These are phyloP conservation scores for Xylariomycetidae sp. DNA, from an alignment of 2,329 filamentous ascomycete genomes.

Conservation along the genomic window DNA sequence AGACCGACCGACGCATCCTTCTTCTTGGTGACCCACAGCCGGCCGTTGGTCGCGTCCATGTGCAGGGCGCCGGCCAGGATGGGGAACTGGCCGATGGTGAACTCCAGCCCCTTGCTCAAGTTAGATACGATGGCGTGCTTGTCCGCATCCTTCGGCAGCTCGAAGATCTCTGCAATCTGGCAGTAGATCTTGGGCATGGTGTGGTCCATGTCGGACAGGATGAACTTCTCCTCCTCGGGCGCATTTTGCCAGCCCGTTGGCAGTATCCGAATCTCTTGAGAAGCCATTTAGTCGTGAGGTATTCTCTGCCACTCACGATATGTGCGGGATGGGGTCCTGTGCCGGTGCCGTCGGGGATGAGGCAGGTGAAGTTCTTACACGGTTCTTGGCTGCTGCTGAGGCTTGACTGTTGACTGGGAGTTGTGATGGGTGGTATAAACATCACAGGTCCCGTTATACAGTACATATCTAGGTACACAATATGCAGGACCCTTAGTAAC, in stretches of 20 bases:
- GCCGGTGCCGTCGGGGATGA: too few species aligned
- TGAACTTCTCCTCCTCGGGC: slow-evolving; percentile 3
- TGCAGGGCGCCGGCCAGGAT: slow-evolving; percentile 12
- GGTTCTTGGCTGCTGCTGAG: too few species aligned
- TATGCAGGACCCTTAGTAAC: too few species aligned
- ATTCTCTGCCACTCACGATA: background rate
- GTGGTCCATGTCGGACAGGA: slow-evolving; percentile 27
- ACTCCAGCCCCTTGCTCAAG: slow-evolving; percentile 12
- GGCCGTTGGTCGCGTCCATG: slow-evolving; percentile 11
- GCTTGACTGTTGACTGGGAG: background rate
- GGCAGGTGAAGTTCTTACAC: background rate
- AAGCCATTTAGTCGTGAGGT: too few species aligned
- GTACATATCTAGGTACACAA: too few species aligned
- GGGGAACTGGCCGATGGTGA: slow-evolving; percentile 12
- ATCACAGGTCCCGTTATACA: too few species aligned
- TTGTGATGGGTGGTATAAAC: background rate
- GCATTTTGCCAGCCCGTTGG: background rate
- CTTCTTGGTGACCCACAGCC: slow-evolving; percentile 14
- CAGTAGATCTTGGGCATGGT: slow-evolving; percentile 20
- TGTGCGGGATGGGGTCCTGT: too few species aligned
- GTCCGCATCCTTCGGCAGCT: slow-evolving; percentile 3
- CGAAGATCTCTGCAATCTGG: slow-evolving; percentile 14
- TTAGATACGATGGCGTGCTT: slow-evolving; percentile 7
- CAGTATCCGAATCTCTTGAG: background rate
- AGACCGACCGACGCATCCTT: slow-evolving; percentile 10